Evolutionary conservation across 1,139 yeast species (phyloP), one percentile per base, ranked within the genome.

Genomic region (Candida labiduridarum): DNA sequence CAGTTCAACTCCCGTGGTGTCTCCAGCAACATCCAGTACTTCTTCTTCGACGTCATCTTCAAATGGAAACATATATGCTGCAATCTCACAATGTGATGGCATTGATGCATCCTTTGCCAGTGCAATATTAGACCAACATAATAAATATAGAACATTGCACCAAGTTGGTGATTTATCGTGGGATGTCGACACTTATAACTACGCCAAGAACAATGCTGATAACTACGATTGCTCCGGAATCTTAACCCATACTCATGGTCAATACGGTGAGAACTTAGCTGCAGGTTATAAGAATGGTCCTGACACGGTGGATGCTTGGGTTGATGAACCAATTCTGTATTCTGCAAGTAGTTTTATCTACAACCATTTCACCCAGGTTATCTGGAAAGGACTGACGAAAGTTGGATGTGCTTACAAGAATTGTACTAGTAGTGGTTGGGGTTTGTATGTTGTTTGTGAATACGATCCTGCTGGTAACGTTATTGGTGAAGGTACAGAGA

Each of bases 261-360:
- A 76, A 49, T 87, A 81, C 72, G 97, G 97, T 64, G 97, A 91
- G 73, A 91, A 90, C 78, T 77, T 91, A 64, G 96, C 96, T 46
- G 74, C 83, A 49, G 97, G 97, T 50, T 80, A 77, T 68, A 55
- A 77, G 39, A 73, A 76, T 31, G 88, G 82, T 39, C 62, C 70
- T 14, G 52, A 67, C 39, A 89, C 91, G 41, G 85, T 89, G 51
- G 78, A 80, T 46, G 96, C 94, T 46, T 91, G 97, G 97, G 89
- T 89, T 74, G 71, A 76, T 56, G 96, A 89, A 72, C 58, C 56
- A 63, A 12, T 56, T 66, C 48, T 90, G 87, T 87, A 72, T 69
- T 56, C 60, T 14, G 47, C 66, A 18, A 66, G 71, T 19, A 62
- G 60, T 46, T 44, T 44, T 16, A 55, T 62, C 14, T 72, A 85